Percentiles rank a stretch among this genome's conserved stretches.
These are phyloP conservation scores for Alternaria hordeiaustralica DNA, from an alignment of 2,329 filamentous ascomycete species.

Conservation along the genomic window DNA sequence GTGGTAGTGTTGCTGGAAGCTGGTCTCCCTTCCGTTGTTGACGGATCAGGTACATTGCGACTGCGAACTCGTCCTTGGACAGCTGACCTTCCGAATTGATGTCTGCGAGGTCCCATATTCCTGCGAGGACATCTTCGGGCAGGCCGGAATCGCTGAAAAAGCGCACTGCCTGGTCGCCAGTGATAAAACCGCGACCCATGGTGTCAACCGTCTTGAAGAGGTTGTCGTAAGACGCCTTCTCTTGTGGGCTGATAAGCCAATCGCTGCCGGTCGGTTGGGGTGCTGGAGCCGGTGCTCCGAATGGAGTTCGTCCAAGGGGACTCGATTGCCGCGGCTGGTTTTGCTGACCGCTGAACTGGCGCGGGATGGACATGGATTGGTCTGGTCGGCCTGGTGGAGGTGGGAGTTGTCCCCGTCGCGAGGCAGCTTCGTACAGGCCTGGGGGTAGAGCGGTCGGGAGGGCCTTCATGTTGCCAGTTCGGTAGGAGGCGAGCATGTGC, in stretches of 20 bases:
- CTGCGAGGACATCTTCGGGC: constrained; percentile 84
- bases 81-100: constrained; percentile 88
- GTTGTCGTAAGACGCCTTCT: constrained; percentile 87
- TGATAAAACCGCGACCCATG: constrained; percentile 79
- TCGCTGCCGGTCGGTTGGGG: constrained; percentile 66
- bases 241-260: constrained; percentile 82
- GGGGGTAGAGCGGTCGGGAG: constrained; percentile 83
- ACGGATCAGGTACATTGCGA: constrained; percentile 96
- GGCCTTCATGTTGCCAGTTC: constrained; percentile 78
- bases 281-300: constrained; percentile 56
- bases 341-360: constrained; percentile 77
- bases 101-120: constrained; percentile 97
- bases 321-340: constrained; percentile 62
- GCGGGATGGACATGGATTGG: constrained; percentile 70
- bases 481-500: constrained; percentile 93
- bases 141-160: constrained; percentile 94
- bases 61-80: constrained; percentile 88
- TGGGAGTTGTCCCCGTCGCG: constrained; percentile 61
- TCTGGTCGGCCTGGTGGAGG: constrained; percentile 54
- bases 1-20: constrained; percentile 78
- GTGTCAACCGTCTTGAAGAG: constrained; percentile 88
- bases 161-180: constrained; percentile 89
- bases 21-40: constrained; percentile 77
- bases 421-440: constrained; percentile 88
- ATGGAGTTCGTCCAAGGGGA: constrained; percentile 61